phyloP scores from a whole-genome alignment of 495 filamentous ascomycete genomes.

The Astrocystis sublimbata region DNA sequence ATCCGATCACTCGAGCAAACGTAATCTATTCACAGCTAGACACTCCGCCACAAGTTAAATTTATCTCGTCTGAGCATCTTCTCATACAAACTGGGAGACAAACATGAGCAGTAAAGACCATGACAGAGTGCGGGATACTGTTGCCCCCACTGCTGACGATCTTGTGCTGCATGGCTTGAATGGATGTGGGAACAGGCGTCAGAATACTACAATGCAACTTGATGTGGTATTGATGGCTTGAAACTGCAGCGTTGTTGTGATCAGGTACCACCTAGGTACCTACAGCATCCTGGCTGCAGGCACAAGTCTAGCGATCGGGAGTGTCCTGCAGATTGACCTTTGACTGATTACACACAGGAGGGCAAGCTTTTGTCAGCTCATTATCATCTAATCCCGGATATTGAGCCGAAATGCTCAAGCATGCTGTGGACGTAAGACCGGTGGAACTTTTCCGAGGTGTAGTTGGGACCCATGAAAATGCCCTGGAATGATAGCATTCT shows the following conservation, averaged over 20 bases:
- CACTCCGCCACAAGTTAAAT: not conserved
- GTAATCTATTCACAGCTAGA: not conserved
- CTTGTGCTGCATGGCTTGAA: not conserved
- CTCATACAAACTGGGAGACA: not conserved
- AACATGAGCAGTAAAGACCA: not conserved
- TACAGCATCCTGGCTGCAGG: not conserved
- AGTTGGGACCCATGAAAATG: too few relatives aligned
- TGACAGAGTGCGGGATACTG: not conserved
- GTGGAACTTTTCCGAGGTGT: too few relatives aligned
- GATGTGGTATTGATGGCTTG: not conserved
- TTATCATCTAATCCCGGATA: too few relatives aligned
- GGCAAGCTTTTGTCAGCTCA: too few relatives aligned
- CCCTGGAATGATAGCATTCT: too few relatives aligned
- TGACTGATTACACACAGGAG: too few relatives aligned
- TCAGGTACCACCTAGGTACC: not conserved
- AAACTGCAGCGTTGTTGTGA: not conserved
- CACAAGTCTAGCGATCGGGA: not conserved
- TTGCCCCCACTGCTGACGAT: not conserved
- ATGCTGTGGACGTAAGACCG: not conserved
- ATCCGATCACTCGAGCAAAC: not conserved
- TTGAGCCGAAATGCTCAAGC: too few relatives aligned
- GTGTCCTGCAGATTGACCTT: not conserved
- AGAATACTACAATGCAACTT: not conserved
- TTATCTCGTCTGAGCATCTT: not conserved
- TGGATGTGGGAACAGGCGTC: not conserved